Conservation (phyloP, 2,329 filamentous ascomycete genomes). For the Hypoxylon sp. region DNA sequence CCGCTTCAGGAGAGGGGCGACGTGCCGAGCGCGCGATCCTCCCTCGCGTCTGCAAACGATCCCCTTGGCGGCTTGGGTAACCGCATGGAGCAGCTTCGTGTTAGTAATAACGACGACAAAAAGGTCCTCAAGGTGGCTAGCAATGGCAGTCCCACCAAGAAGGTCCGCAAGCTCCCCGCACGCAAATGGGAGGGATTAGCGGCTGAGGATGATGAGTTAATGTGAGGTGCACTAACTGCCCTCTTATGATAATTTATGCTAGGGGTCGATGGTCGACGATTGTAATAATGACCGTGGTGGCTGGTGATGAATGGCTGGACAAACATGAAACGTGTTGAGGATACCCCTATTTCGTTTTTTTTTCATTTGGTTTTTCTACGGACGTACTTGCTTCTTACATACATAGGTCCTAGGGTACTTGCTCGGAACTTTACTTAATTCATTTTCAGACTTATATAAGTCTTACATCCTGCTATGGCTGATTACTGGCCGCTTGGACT, state of each 20-base stretch:
- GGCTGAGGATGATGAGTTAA: conserved; percentile 52
- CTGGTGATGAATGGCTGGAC: background rate
- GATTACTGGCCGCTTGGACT: too few species aligned
- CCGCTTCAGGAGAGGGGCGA: conserved; percentile 65
- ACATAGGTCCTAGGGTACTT: too few species aligned
- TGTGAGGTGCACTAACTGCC: conserved; percentile 38
- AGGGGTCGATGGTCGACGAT: too few species aligned
- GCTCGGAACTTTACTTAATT: too few species aligned
- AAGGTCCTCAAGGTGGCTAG: conserved; percentile 40
- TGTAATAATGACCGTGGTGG: too few species aligned
- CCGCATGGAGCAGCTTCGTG: conserved; percentile 60
- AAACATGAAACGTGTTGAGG: conserved; percentile 13
- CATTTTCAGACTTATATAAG: too few species aligned
- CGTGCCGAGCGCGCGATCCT: conserved; percentile 36
- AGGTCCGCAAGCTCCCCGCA: conserved; percentile 58
- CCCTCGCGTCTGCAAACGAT: conserved; percentile 22
- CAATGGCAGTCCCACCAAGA: conserved; percentile 59
- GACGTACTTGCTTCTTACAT: background rate
- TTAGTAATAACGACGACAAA: conserved; percentile 47
- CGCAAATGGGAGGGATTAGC: conserved; percentile 57
- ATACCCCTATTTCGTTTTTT: conserved; percentile 19
- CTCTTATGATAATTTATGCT: background rate
- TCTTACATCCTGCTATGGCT: too few species aligned
- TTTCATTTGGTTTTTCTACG: conserved; percentile 3
- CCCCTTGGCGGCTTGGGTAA: conserved; percentile 51